phyloP scores from a whole-genome alignment of 2,329 filamentous ascomycete genomes.

The Stachybotrys chartarum region DNA sequence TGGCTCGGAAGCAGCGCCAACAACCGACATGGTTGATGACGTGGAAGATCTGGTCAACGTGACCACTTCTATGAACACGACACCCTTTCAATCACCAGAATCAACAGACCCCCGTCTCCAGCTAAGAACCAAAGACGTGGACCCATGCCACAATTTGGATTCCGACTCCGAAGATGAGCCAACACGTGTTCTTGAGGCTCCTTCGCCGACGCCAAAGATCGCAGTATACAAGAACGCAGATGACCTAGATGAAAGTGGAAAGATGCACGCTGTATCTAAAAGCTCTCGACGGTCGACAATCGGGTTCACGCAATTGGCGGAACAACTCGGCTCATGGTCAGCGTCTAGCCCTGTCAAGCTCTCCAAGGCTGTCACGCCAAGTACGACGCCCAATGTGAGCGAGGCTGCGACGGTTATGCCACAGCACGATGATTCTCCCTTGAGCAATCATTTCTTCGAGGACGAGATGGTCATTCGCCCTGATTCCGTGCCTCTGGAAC shows the following conservation, averaged over 20 bases:
- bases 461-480: slow-evolving; percentile 46
- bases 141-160: slow-evolving; percentile 33
- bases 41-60: slow-evolving; percentile 6
- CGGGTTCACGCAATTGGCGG: slow-evolving; percentile 58
- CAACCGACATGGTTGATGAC: background rate
- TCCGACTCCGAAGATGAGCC: slow-evolving; percentile 50
- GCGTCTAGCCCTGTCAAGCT: slow-evolving; percentile 41
- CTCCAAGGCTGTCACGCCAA: background rate
- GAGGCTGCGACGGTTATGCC: slow-evolving; percentile 8
- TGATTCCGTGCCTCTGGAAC: slow-evolving; percentile 7
- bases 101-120: slow-evolving; percentile 17
- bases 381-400: background rate
- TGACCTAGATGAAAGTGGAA: background rate
- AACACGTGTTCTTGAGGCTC: slow-evolving; percentile 18
- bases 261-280: slow-evolving; percentile 3
- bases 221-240: background rate
- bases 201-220: slow-evolving; percentile 36
- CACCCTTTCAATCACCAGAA: background rate
- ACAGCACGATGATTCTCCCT: slow-evolving; percentile 26
- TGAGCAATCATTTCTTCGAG: slow-evolving; percentile 49
- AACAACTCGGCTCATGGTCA: slow-evolving; percentile 56
- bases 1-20: no score
- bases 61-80: background rate
- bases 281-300: slow-evolving; percentile 21
- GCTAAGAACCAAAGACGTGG: slow-evolving; percentile 41